These are phyloP conservation scores for Hypoxylon fuscum DNA, from an alignment of 495 filamentous ascomycete species.

Conservation along the genomic window DNA sequence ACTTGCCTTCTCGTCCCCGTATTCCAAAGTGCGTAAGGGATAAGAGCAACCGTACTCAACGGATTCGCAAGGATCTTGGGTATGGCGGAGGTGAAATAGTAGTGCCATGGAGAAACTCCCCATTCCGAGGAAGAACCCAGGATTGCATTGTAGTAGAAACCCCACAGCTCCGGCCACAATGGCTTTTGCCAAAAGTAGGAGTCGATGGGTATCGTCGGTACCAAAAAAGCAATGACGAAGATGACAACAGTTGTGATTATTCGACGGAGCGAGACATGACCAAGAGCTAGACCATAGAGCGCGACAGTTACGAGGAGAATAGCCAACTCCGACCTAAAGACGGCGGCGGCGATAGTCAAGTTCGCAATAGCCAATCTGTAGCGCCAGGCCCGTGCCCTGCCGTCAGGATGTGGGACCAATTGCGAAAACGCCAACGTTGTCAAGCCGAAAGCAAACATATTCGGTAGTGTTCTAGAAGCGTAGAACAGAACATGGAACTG, in stretches of 20 bases:
- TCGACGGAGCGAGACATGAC: conserved; percentile 63
- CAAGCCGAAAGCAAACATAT: conserved; percentile 94
- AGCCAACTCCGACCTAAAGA: conserved; percentile 92
- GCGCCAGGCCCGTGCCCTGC: conserved; percentile 43
- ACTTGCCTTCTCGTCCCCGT: conserved; percentile 54
- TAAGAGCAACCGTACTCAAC: conserved; percentile 64
- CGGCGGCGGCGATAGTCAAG: conserved; percentile 80
- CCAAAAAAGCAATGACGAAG: conserved; percentile 69
- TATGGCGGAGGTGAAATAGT: conserved; percentile 82
- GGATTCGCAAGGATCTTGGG: conserved; percentile 89
- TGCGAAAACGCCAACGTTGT: conserved; percentile 76
- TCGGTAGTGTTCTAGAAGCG: conserved; percentile 89
- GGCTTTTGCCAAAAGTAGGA: conserved; percentile 91
- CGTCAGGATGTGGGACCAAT: conserved; percentile 65
- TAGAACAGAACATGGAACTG: conserved; percentile 97
- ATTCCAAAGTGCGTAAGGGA: conserved; percentile 70
- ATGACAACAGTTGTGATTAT: conserved; percentile 74
- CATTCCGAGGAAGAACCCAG: conserved; percentile 79
- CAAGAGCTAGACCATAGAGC: conserved; percentile 64
- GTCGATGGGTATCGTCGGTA: conserved; percentile 76
- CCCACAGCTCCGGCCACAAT: conserved; percentile 90
- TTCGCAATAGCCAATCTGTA: conserved; percentile 71
- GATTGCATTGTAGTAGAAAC: conserved; percentile 91
- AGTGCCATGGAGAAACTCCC: conserved; percentile 85
- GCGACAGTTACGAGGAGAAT: conserved; percentile 73